Conservation (phyloP, 208 protist genomes). For the Cochliopodium minus region DNA sequence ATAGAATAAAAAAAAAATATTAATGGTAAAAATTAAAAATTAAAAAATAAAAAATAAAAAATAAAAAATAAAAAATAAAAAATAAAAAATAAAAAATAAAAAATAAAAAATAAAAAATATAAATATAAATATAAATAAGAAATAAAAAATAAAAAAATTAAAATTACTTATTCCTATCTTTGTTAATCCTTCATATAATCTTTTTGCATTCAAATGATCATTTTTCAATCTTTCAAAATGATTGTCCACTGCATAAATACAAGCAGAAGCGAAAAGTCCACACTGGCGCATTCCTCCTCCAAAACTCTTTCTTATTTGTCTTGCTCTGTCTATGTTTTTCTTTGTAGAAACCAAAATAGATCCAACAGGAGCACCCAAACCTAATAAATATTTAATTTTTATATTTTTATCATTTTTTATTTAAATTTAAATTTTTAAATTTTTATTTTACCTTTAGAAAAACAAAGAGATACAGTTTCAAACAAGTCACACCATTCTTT, state of each 20-base stretch:
- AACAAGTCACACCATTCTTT: conserved; percentile 8
- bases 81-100: no score
- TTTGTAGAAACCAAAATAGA: conserved; percentile 20
- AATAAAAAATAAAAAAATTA: no score
- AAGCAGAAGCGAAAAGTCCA: conserved; percentile 30
- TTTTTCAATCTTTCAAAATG: background rate
- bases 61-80: no score
- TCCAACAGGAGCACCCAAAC: conserved; percentile 30
- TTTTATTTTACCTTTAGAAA: no score
- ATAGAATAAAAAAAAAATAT: no score
- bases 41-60: no score
- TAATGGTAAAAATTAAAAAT: no score
- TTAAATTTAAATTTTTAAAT: no score
- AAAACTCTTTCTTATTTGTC: conserved; percentile 27
- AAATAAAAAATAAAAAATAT: no score
- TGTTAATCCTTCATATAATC: background rate
- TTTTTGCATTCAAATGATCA: conserved; percentile 7
- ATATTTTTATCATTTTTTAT: no score
- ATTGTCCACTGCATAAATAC: conserved; percentile 21
- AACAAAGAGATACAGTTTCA: conserved; percentile 25
- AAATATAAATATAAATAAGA: no score
- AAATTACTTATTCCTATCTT: background rate
- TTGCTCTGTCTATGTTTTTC: conserved; percentile 20
- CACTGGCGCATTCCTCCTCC: conserved; percentile 34
- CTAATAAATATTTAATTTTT: no score